phyloP scores from a whole-genome alignment of 257 asterid genomes.

The Dorcoceras hygrometricum region DNA sequence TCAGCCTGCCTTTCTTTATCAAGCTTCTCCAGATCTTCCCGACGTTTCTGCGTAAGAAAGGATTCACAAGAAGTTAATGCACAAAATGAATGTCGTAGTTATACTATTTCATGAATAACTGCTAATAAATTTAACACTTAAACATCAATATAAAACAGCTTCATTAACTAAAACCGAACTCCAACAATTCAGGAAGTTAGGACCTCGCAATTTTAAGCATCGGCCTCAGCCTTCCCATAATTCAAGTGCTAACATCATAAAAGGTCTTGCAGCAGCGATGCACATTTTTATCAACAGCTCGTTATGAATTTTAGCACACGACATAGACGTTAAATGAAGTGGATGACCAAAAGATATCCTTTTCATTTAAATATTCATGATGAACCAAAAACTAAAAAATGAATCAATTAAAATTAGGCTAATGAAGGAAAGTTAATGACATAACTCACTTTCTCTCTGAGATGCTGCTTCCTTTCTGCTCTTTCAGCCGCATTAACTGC shows the following conservation, averaged over 20 bases:
- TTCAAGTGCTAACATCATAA: too few relatives aligned
- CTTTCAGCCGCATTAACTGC: constrained; percentile 89
- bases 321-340: background rate
- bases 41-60: constrained; percentile 56
- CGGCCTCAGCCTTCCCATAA: too few relatives aligned
- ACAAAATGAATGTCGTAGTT: background rate
- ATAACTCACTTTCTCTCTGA: constrained; percentile 79
- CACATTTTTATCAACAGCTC: background rate
- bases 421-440: background rate
- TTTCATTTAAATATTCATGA: too few relatives aligned
- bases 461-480: constrained; percentile 81
- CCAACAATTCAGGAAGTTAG: too few relatives aligned
- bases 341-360: background rate
- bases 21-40: constrained; percentile 82
- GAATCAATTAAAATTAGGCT: background rate
- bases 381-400: background rate
- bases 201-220: too few relatives aligned
- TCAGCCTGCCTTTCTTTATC: constrained; percentile 61
- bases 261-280: too few relatives aligned
- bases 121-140: background rate
- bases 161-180: too few relatives aligned
- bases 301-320: background rate
- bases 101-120: background rate
- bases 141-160: background rate
- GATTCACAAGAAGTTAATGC: background rate